Percentiles rank a stretch among this genome's conserved stretches.
These are phyloP conservation scores for Osmozyma mogii DNA, from an alignment of 805 yeast species.

Conservation along the genomic window DNA sequence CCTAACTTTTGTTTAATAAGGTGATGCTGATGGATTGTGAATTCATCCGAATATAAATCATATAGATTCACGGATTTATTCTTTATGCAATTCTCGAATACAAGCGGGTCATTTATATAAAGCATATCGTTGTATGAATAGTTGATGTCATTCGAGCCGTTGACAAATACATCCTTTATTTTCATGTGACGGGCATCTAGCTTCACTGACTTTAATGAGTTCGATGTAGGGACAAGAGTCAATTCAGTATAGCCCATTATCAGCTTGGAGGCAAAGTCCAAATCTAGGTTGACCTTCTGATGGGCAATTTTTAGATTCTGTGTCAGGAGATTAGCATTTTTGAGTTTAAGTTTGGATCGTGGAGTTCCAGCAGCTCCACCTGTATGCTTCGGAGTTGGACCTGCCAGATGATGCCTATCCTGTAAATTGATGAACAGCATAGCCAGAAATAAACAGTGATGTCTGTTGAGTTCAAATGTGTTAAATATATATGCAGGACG, in stretches of 20 bases:
- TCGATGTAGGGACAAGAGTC: constrained; percentile 64
- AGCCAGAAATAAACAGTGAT: too few species aligned
- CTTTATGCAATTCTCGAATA: constrained; percentile 20
- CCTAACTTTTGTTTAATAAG: constrained; percentile 44
- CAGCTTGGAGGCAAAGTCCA: constrained; percentile 56
- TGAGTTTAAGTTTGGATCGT: constrained; percentile 4
- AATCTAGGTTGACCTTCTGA: constrained; percentile 73
- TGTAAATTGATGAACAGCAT: constrained; percentile 8
- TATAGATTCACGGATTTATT: constrained; percentile 23
- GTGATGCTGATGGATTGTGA: constrained; percentile 51
- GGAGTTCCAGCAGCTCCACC: constrained; percentile 10
- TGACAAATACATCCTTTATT: constrained; percentile 58
- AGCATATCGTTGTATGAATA: constrained; percentile 51
- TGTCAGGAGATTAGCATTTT: constrained; percentile 16
- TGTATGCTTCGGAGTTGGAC: constrained; percentile 10
- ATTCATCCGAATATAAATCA: constrained; percentile 35
- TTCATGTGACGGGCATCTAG: constrained; percentile 76
- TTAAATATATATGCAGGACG: neutral
- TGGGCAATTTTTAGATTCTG: constrained; percentile 70
- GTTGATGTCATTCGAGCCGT: constrained; percentile 42
- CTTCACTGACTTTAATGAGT: constrained; percentile 47
- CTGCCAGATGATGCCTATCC: constrained; percentile 9
- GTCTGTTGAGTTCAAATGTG: too few species aligned
- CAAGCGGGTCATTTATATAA: constrained; percentile 27
- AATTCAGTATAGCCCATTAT: constrained; percentile 75